Evolutionary conservation across 192 early-diverging fungal genomes (phyloP).

Genomic region (Coemansia sp.): DNA sequence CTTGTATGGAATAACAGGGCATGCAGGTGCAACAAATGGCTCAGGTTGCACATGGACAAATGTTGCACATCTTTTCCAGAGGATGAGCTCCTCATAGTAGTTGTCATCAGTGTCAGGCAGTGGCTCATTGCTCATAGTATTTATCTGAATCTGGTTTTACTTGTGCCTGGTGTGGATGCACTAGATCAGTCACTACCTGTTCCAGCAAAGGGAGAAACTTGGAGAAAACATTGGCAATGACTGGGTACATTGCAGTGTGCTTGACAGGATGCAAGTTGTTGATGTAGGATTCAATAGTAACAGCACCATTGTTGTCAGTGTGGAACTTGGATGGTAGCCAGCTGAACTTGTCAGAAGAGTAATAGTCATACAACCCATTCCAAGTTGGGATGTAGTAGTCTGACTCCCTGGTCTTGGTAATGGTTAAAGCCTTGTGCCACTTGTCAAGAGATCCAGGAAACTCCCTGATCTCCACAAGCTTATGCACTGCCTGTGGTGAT

Average conservation of each 20-base stretch:
- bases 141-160: no score
- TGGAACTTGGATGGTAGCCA: no score
- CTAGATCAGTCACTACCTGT: conserved; percentile 19
- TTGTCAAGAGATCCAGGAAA: no score
- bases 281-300: neutral
- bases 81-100: neutral
- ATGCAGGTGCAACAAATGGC: no score
- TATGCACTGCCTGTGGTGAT: no score
- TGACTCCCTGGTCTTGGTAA: neutral
- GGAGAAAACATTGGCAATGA: conserved; percentile 21
- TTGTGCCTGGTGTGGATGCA: neutral
- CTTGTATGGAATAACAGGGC: no score
- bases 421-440: neutral
- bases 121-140: neutral
- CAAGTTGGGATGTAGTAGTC: neutral
- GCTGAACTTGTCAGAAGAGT: no score
- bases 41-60: neutral
- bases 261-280: conserved; percentile 63
- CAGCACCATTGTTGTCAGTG: no score
- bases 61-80: neutral
- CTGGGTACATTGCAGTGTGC: conserved; percentile 45
- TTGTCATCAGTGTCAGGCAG: neutral
- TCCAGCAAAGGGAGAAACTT: conserved; percentile 62
- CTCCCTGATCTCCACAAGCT: no score
- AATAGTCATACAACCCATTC: conserved; percentile 14